These are phyloP conservation scores for Calonectria hawksworthii DNA, from an alignment of 2,329 filamentous ascomycete species.

Conservation along the genomic window DNA sequence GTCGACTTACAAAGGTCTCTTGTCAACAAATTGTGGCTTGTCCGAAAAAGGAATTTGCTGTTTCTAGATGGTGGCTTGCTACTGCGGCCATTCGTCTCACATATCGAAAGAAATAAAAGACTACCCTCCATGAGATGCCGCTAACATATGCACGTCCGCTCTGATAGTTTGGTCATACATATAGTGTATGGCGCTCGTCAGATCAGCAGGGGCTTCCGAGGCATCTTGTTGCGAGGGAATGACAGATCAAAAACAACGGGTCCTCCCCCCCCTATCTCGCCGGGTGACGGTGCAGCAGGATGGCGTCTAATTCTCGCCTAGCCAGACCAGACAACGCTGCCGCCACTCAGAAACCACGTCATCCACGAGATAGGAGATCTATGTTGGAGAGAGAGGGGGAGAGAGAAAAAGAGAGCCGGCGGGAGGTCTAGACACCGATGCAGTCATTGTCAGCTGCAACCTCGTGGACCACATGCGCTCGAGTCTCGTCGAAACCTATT, in stretches of 20 bases:
- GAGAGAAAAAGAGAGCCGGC: no score
- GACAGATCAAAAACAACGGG: background rate
- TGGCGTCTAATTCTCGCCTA: conserved; percentile 3
- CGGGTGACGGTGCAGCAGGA: background rate
- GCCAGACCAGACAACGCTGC: background rate
- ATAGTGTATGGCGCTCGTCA: background rate
- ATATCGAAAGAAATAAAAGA: no score
- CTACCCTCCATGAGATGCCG: background rate
- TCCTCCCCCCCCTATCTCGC: background rate
- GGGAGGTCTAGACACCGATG: conserved; percentile 2
- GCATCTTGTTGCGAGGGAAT: background rate
- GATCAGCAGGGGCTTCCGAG: background rate
- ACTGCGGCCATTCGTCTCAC: background rate
- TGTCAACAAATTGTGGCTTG: background rate
- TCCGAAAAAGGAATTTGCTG: background rate
- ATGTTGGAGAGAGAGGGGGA: no score
- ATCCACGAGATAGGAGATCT: background rate
- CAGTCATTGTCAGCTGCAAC: conserved; percentile 14
- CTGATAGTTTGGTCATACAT: background rate
- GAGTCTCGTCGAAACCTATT: background rate
- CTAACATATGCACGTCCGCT: background rate
- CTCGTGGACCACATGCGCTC: background rate
- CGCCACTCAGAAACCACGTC: conserved; percentile 6
- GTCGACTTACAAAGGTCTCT: background rate
- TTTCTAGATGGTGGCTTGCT: background rate